A percentile compares a stretch with the other conserved stretches of the same genome.
These are phyloP conservation scores for Nymphaea colorata DNA, from an alignment of 164 flowering plant genomes.

Conservation along the genomic window DNA sequence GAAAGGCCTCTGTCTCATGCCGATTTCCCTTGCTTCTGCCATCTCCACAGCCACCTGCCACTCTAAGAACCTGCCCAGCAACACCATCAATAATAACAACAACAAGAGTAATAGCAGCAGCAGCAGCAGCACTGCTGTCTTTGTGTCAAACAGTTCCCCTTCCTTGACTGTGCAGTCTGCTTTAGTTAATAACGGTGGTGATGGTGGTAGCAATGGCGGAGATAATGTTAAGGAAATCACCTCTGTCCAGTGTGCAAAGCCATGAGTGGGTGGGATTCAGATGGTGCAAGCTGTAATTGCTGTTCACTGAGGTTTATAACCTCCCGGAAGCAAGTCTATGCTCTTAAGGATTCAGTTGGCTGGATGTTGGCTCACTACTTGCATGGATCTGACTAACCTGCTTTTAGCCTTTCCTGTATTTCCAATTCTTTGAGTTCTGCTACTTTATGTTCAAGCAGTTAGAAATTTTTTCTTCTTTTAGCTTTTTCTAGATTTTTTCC, in stretches of 20 bases:
- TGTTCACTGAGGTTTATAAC: neutral
- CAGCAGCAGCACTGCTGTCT: neutral
- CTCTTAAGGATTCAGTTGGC: neutral
- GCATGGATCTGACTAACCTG: neutral
- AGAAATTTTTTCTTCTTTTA: neutral
- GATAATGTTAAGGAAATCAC: neutral
- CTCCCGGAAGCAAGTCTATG: neutral
- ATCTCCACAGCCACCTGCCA: constrained; percentile 35
- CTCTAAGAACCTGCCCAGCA: constrained; percentile 1
- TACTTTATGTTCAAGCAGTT: neutral
- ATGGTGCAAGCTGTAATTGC: neutral
- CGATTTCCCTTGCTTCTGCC: constrained; percentile 55
- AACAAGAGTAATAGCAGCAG: neutral
- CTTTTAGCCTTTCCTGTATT: neutral
- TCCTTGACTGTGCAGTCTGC: neutral
- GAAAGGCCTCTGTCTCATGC: constrained; percentile 81
- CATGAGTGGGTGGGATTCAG: neutral
- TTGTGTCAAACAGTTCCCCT: neutral
- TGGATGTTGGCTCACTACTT: too few relatives aligned
- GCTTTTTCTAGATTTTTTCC: neutral
- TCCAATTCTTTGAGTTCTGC: neutral
- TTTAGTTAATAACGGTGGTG: neutral
- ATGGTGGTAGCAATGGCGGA: neutral
- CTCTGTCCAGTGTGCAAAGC: neutral
- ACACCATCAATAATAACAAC: too few relatives aligned